A percentile compares a stretch with the other conserved stretches of the same genome.
Evolutionary conservation across 1,284 basidiomycete genomes (phyloP).

Genomic region (Fomitopsis betulina): DNA sequence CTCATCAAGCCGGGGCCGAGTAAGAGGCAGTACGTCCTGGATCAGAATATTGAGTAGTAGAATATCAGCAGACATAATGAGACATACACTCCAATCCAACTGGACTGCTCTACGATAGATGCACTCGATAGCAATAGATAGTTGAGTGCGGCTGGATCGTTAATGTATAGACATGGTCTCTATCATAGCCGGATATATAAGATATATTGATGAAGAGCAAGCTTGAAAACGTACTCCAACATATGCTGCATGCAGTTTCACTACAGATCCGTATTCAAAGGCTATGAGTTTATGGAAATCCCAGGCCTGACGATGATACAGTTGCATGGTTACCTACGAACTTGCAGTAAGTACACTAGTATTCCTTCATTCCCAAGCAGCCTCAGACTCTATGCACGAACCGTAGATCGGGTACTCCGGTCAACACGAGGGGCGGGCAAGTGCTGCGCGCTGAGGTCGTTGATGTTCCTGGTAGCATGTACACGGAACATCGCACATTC

Average conservation of each 20-base stretch:
- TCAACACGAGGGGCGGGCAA: too few relatives aligned
- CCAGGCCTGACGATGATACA: slow-evolving; percentile 11
- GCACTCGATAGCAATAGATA: background rate
- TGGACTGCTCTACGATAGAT: background rate
- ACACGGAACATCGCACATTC: too few relatives aligned
- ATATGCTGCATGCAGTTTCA: slow-evolving; percentile 13
- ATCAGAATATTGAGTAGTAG: background rate
- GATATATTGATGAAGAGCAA: background rate
- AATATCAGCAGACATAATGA: too few relatives aligned
- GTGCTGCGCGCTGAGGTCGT: too few relatives aligned
- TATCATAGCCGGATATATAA: background rate
- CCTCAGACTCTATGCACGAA: too few relatives aligned
- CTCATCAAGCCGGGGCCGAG: slow-evolving; percentile 5
- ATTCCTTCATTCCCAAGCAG: too few relatives aligned
- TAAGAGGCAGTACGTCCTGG: background rate
- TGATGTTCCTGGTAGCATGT: too few relatives aligned
- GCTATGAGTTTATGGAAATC: slow-evolving; percentile 14
- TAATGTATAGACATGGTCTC: slow-evolving; percentile 12
- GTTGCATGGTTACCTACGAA: background rate
- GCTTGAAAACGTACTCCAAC: slow-evolving; percentile 3
- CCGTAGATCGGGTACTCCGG: too few relatives aligned
- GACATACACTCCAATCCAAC: background rate
- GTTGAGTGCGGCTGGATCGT: background rate
- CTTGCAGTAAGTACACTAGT: too few relatives aligned
- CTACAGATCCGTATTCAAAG: slow-evolving; percentile 16